Evolutionary conservation across 2,329 filamentous ascomycete genomes (phyloP).

Genomic region (Epichloe baconii): DNA sequence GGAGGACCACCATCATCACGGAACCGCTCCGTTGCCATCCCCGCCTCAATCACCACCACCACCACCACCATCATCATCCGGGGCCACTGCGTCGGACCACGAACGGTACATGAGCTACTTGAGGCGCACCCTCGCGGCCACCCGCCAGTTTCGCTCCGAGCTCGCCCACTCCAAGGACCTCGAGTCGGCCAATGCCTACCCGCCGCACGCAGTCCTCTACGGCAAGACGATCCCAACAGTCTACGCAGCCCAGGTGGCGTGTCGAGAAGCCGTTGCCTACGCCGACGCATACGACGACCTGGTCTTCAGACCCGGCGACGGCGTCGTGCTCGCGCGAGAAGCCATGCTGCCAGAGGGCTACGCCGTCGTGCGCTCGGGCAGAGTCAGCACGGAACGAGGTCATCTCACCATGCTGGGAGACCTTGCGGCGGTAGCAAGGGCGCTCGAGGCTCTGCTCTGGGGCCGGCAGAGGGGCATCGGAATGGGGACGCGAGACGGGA

Average conservation of each 20-base stretch:
- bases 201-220: conserved; percentile 72
- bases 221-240: conserved; percentile 80
- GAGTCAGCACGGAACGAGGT: conserved; percentile 69
- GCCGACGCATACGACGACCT: conserved; percentile 76
- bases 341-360: conserved; percentile 80
- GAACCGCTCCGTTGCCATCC: conserved; percentile 10
- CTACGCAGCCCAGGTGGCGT: conserved; percentile 62
- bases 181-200: conserved; percentile 58
- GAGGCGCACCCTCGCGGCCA: conserved; percentile 55
- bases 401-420: conserved; percentile 84
- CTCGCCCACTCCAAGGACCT: conserved; percentile 49
- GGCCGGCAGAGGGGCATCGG: conserved; percentile 65
- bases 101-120: conserved; percentile 49
- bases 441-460: conserved; percentile 52
- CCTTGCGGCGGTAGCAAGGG: conserved; percentile 64
- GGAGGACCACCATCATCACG: not conserved
- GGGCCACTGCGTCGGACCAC: conserved; percentile 11
- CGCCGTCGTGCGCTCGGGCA: conserved; percentile 55
- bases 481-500: conserved; percentile 24
- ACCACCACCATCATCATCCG: not conserved
- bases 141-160: conserved; percentile 63
- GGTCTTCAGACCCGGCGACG: conserved; percentile 76
- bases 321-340: conserved; percentile 73
- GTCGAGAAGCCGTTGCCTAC: conserved; percentile 59
- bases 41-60: conserved; percentile 10